These are phyloP conservation scores for Pythium vanterpoolii DNA, from an alignment of 352 stramenopile genomes.

Conservation along the genomic window DNA sequence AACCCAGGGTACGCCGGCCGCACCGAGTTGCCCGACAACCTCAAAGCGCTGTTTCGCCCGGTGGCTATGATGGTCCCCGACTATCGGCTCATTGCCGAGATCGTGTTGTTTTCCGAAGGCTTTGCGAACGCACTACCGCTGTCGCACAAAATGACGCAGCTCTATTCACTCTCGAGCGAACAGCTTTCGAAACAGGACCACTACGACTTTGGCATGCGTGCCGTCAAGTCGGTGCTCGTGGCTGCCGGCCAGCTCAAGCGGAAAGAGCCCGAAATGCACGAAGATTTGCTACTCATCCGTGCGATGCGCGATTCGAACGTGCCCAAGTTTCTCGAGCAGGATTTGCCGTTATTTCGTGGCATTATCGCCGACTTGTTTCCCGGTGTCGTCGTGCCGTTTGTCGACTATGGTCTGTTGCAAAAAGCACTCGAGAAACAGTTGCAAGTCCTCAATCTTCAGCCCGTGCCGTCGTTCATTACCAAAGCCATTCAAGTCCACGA, in stretches of 20 bases:
- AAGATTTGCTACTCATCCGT: constrained; percentile 94
- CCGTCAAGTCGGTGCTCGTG: constrained; percentile 93
- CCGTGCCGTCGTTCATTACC: constrained; percentile 81
- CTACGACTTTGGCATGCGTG: constrained; percentile 94
- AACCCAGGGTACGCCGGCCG: constrained; percentile 92
- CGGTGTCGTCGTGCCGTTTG: constrained; percentile 91
- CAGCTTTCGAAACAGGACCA: constrained; percentile 94
- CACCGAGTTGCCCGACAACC: constrained; percentile 91
- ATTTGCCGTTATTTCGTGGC: constrained; percentile 91
- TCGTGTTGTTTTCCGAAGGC: constrained; percentile 92
- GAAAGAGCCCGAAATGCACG: constrained; percentile 92
- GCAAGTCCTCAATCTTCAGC: constrained; percentile 69
- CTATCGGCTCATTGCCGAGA: constrained; percentile 91
- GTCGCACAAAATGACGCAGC: constrained; percentile 91
- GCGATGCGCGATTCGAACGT: constrained; percentile 96
- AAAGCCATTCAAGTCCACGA: constrained; percentile 90
- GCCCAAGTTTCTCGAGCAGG: constrained; percentile 94
- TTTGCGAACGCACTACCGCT: constrained; percentile 87
- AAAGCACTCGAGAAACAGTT: constrained; percentile 85
- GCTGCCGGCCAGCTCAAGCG: constrained; percentile 92
- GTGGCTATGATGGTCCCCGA: constrained; percentile 94
- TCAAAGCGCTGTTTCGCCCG: constrained; percentile 91
- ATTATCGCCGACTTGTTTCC: constrained; percentile 95
- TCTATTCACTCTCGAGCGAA: constrained; percentile 89
- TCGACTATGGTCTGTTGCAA: constrained; percentile 92